Conservation (phyloP, 2,329 filamentous ascomycete species). For the Fusarium cyanostomum region DNA sequence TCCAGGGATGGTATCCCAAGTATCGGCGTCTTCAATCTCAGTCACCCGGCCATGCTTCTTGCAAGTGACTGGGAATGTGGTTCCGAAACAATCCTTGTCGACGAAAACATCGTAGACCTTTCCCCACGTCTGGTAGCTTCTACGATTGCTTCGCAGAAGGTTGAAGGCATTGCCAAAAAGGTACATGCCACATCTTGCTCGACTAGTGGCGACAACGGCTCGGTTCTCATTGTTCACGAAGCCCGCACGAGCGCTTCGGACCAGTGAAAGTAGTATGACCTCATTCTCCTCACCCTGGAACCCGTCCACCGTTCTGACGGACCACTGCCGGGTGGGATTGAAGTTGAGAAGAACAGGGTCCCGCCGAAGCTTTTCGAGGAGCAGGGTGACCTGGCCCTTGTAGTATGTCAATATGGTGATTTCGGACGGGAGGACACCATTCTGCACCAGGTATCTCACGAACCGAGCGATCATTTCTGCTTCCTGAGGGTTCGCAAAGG, state of each 20-base stretch:
- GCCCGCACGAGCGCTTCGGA: constrained; percentile 78
- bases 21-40: constrained; percentile 60
- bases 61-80: constrained; percentile 70
- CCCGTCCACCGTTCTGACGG: constrained; percentile 84
- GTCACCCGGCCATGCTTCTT: constrained; percentile 63
- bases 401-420: constrained; percentile 91
- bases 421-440: constrained; percentile 65
- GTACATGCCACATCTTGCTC: constrained; percentile 82
- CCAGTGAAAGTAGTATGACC: constrained; percentile 81
- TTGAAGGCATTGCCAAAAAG: constrained; percentile 80
- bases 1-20: constrained; percentile 56
- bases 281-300: constrained; percentile 95
- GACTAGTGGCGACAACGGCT: constrained; percentile 67
- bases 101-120: constrained; percentile 54
- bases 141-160: constrained; percentile 55
- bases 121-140: constrained; percentile 54
- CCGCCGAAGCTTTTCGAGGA: constrained; percentile 60
- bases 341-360: constrained; percentile 40
- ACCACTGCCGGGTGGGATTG: constrained; percentile 51
- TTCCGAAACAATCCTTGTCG: constrained; percentile 43
- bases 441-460: constrained; percentile 75
- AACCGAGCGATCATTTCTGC: constrained; percentile 80
- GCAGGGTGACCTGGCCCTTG: constrained; percentile 78
- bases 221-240: constrained; percentile 74
- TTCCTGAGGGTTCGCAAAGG: constrained; percentile 75